A percentile compares a stretch with the other conserved stretches of the same genome.
Conservation (phyloP, 805 yeast genomes). For the Sugiyamaella chiloensis region DNA sequence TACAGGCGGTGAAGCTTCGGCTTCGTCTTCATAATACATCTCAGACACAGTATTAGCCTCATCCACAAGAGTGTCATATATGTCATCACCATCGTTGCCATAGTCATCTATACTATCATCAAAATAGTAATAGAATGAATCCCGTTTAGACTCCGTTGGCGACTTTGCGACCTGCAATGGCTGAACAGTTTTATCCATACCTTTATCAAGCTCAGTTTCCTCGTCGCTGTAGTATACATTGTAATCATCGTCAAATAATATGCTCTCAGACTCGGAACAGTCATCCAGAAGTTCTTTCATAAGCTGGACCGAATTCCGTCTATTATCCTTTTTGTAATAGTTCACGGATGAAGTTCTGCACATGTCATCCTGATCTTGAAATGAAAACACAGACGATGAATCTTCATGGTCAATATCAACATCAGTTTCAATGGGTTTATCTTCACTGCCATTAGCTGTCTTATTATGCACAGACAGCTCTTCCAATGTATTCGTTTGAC, state of each 20-base stretch:
- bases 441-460: not conserved
- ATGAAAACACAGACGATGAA: constrained; percentile 44
- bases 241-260: constrained; percentile 27
- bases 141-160: not conserved
- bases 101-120: constrained; percentile 26
- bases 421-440: not conserved
- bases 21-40: constrained; percentile 33
- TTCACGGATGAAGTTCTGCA: constrained; percentile 50
- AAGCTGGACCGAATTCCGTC: constrained; percentile 1
- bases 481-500: not conserved
- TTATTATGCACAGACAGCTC: not conserved
- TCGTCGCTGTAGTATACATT: constrained; percentile 18
- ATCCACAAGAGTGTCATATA: constrained; percentile 45
- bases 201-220: constrained; percentile 11
- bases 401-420: constrained; percentile 15
- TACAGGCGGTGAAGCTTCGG: not conserved
- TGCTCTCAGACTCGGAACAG: constrained; percentile 20
- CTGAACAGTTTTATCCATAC: constrained; percentile 1
- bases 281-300: constrained; percentile 22
- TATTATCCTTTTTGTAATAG: constrained; percentile 42
- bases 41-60: constrained; percentile 52
- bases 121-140: constrained; percentile 3
- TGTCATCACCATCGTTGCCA: constrained; percentile 33
- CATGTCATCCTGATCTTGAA: constrained; percentile 43
- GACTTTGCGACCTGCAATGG: not conserved